phyloP scores from a whole-genome alignment of 140 eudicot species.

The Oenanthe javanica region DNA sequence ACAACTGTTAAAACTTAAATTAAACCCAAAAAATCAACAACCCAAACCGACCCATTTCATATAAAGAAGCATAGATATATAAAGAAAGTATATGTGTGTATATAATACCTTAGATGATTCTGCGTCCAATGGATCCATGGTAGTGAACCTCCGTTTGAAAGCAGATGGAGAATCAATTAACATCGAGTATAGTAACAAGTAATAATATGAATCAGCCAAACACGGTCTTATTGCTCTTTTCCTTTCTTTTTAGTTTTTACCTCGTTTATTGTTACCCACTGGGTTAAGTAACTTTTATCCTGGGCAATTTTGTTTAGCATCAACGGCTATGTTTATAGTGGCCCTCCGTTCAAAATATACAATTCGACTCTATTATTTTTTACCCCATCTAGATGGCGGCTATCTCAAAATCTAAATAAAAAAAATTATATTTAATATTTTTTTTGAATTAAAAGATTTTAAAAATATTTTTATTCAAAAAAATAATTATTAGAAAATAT shows the following conservation, averaged over 20 bases:
- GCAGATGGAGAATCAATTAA: slow-evolving; percentile 41
- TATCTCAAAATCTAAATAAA: too few relatives aligned
- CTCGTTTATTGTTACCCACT: not conserved
- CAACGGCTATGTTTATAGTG: not conserved
- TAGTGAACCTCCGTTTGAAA: slow-evolving; percentile 45
- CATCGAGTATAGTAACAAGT: slow-evolving; percentile 30
- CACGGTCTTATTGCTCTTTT: not conserved
- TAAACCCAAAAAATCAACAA: not conserved
- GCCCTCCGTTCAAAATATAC: too few relatives aligned
- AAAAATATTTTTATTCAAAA: too few relatives aligned
- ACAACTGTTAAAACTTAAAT: not conserved
- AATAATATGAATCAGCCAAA: not conserved
- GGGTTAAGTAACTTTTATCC: not conserved
- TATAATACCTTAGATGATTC: slow-evolving; percentile 39
- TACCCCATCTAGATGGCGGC: too few relatives aligned
- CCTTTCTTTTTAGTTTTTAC: not conserved
- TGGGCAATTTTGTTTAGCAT: not conserved
- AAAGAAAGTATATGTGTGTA: not conserved
- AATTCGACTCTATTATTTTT: too few relatives aligned
- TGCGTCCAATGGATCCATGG: slow-evolving; percentile 46
- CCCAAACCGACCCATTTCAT: slow-evolving; percentile 1
- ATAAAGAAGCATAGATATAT: not conserved
- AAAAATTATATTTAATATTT: too few relatives aligned
- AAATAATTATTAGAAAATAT: too few relatives aligned
- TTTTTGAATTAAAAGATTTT: too few relatives aligned